A percentile compares a stretch with the other conserved stretches of the same genome.
Evolutionary conservation across 2,329 filamentous ascomycete species (phyloP).

Genomic region (Rhynchosporium secalis): DNA sequence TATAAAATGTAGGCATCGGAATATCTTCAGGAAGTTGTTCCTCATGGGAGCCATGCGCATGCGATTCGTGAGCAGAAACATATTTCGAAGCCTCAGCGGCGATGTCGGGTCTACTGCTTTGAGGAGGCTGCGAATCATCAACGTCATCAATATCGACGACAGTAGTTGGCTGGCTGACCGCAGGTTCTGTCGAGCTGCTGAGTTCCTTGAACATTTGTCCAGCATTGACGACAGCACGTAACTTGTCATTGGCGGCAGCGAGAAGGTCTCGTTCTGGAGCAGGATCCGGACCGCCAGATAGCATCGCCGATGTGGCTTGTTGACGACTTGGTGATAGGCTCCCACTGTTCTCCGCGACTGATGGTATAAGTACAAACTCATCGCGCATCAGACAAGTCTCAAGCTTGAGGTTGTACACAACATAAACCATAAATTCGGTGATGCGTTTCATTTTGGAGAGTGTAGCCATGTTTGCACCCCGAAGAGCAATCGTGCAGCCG

Average conservation of each 20-base stretch:
- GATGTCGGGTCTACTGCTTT: conserved; percentile 16
- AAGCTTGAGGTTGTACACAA: conserved; percentile 95
- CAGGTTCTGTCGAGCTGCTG: conserved; percentile 1
- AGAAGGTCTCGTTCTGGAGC: conserved; percentile 24
- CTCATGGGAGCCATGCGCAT: conserved; percentile 45
- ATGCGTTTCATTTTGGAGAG: conserved; percentile 85
- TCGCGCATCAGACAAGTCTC: conserved; percentile 94
- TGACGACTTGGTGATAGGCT: conserved; percentile 44
- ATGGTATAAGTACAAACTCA: conserved; percentile 82
- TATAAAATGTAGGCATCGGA: conserved; percentile 88
- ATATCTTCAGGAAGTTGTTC: conserved; percentile 72
- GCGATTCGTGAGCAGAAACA: conserved; percentile 42
- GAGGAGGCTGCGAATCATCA: conserved; percentile 19
- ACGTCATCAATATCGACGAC: conserved; percentile 12
- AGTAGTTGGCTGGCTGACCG: background rate
- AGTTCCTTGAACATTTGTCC: conserved; percentile 15
- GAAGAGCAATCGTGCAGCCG: conserved; percentile 90
- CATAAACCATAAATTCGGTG: conserved; percentile 98
- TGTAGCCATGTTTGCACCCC: conserved; percentile 71
- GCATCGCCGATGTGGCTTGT: conserved; percentile 19
- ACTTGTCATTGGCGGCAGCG: conserved; percentile 32
- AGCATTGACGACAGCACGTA: conserved; percentile 30
- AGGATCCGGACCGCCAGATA: conserved; percentile 16
- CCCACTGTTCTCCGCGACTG: conserved; percentile 52
- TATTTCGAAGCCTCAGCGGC: conserved; percentile 28